These are phyloP conservation scores for Gymnopus androsaceus DNA, from an alignment of 1,284 basidiomycete genomes.

Conservation along the genomic window DNA sequence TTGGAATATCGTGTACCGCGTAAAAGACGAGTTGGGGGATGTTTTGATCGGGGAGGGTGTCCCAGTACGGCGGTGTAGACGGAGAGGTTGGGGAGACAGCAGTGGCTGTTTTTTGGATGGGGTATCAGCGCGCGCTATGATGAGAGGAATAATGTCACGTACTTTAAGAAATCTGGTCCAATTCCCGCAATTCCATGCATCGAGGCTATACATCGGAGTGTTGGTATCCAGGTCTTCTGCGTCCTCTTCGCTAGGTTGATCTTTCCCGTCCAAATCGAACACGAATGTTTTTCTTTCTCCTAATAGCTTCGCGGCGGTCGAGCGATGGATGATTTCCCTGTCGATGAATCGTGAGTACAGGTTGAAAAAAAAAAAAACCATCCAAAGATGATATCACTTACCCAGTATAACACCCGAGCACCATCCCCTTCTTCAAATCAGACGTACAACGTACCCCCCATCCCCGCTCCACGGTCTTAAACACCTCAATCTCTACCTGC, in stretches of 20 bases:
- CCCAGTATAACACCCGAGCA: slow-evolving; percentile 68
- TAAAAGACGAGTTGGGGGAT: slow-evolving; percentile 63
- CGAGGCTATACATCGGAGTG: slow-evolving; percentile 44
- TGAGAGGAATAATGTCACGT: slow-evolving; percentile 22
- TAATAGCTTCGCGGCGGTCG: slow-evolving; percentile 35
- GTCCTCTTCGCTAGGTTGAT: slow-evolving; percentile 34
- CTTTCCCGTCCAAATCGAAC: slow-evolving; percentile 62
- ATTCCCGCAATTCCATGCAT: slow-evolving; percentile 55
- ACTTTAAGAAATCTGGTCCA: slow-evolving; percentile 78
- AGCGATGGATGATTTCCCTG: slow-evolving; percentile 36
- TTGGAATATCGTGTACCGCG: slow-evolving; percentile 46
- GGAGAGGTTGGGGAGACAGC: slow-evolving; percentile 58
- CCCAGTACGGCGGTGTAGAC: slow-evolving; percentile 62
- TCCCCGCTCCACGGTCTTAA: slow-evolving; percentile 33
- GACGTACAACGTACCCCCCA: slow-evolving; percentile 39
- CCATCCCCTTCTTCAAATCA: slow-evolving; percentile 49
- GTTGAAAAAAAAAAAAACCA: slow-evolving; percentile 6
- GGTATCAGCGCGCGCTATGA: background rate
- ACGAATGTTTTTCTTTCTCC: slow-evolving; percentile 39
- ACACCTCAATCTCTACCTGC: slow-evolving; percentile 37
- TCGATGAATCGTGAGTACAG: background rate
- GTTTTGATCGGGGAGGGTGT: slow-evolving; percentile 58
- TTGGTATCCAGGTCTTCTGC: slow-evolving; percentile 29
- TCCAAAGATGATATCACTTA: slow-evolving; percentile 28
- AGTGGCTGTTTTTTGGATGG: slow-evolving; percentile 48